phyloP scores from a whole-genome alignment of 768 basidiomycete genomes.

The Boletus patriciae region DNA sequence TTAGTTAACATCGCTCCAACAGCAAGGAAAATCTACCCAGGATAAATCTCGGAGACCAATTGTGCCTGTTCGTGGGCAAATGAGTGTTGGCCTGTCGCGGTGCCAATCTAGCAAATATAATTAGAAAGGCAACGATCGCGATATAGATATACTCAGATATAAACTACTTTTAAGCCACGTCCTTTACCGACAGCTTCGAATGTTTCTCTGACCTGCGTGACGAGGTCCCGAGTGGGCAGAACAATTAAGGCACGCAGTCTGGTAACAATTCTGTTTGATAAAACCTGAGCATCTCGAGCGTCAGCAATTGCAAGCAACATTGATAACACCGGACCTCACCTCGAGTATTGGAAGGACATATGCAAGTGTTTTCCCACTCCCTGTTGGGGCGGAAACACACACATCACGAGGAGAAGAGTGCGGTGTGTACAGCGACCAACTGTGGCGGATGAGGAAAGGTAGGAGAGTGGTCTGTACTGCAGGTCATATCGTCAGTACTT shows the following conservation, averaged over 20 bases:
- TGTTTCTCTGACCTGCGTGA: slow-evolving; percentile 88
- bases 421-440: slow-evolving; percentile 59
- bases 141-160: not conserved
- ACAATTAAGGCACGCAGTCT: slow-evolving; percentile 86
- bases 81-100: slow-evolving; percentile 90
- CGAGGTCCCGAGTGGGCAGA: slow-evolving; percentile 91
- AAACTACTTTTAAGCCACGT: slow-evolving; percentile 74
- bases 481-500: slow-evolving; percentile 17
- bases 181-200: slow-evolving; percentile 85
- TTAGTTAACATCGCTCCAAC: not conserved
- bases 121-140: not conserved
- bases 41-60: slow-evolving; percentile 61
- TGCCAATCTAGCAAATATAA: slow-evolving; percentile 52
- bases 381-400: slow-evolving; percentile 95
- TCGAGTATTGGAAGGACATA: slow-evolving; percentile 93
- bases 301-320: not conserved
- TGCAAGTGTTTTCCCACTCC: slow-evolving; percentile 97
- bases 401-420: slow-evolving; percentile 72
- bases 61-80: slow-evolving; percentile 89
- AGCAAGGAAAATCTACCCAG: slow-evolving; percentile 41
- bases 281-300: slow-evolving; percentile 43
- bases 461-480: slow-evolving; percentile 88
- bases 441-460: slow-evolving; percentile 68
- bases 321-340: slow-evolving; percentile 39
- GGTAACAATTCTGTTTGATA: slow-evolving; percentile 74